Evolutionary conservation across 1,284 basidiomycete genomes (phyloP), one percentile per base, ranked within the genome.

Genomic region (Lignosus rhinocerotis): DNA sequence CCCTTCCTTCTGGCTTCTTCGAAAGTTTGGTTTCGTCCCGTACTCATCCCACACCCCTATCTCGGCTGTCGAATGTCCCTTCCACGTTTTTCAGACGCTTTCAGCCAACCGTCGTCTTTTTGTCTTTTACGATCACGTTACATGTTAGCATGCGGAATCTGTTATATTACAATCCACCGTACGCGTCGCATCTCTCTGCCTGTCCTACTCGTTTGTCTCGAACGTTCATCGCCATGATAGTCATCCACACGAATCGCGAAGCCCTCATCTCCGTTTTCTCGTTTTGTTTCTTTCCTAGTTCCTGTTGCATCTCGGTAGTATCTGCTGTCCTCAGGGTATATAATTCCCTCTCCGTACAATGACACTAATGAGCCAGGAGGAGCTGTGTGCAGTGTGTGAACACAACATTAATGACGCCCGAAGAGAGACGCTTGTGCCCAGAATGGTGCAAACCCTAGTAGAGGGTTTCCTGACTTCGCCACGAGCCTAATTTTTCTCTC

Each of bases 271-370:
- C 60, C 57, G 60, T 62, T 63, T 49, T 64, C 64, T 67, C 62
- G 69, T 68, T 69, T 66, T 66, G 65, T 68, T 54, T 59, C 53
- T 56, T 53, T 58, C 59, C 67, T 66, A 64, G 66, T 67, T 62
- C 58, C 62, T 68, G 69, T 71, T 64, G 67, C 66, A 64, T 56
- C 60, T 65, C 63, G 64, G 66, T 65, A 66, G 63, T 61, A 65
- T 53, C 64, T 66, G 63, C 67, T 70, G 59, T 69, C 58, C 57
- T 50, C 58, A 54, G 56, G 46, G 53, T 44, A 55, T 48, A 44
- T 34, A 19, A 38, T 49, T 45, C 51, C 54, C 43, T 44, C 34
- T 59, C 47, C 52, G 39, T 59, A 65, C 61, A 65, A 65, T 62
- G 57, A 58, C 61, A 65, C 56, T 65, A 62, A 59, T 64, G 60